A percentile compares a stretch with the other conserved stretches of the same genome.
phyloP scores from a whole-genome alignment of 2,329 filamentous ascomycete genomes.

The Nigrospora oryzae region DNA sequence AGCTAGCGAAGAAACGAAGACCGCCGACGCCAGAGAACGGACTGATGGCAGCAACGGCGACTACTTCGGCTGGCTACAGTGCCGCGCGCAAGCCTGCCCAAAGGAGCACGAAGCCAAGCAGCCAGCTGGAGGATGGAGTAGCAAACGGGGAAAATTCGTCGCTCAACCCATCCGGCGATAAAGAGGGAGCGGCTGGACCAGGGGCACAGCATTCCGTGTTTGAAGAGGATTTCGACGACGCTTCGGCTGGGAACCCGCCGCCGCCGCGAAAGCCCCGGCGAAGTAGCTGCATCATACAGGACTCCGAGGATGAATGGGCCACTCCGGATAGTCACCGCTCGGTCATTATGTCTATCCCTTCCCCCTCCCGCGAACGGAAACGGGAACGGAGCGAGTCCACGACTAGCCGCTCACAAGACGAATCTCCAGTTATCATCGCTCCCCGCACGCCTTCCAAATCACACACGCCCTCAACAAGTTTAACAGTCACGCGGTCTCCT shows the following conservation, averaged over 20 bases:
- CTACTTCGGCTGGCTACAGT: background rate
- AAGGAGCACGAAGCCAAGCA: background rate
- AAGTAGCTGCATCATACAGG: constrained; percentile 36
- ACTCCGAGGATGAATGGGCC: constrained; percentile 49
- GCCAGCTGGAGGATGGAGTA: background rate
- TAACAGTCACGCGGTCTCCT: constrained; percentile 10
- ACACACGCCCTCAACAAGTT: background rate
- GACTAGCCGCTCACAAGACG: constrained; percentile 6
- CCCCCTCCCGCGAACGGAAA: constrained; percentile 4
- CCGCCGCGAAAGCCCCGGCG: constrained; percentile 11
- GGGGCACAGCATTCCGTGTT: constrained; percentile 8
- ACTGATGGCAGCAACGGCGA: background rate
- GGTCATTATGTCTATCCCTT: constrained; percentile 16
- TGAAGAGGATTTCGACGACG: constrained; percentile 9
- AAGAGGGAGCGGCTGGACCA: constrained; percentile 1
- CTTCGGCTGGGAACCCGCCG: constrained; percentile 10
- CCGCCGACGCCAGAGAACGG: constrained; percentile 9
- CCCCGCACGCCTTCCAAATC: constrained; percentile 17
- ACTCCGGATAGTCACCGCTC: constrained; percentile 29
- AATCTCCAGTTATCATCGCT: constrained; percentile 8
- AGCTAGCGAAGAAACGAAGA: constrained; percentile 18
- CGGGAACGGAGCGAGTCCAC: constrained; percentile 7
- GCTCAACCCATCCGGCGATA: background rate
- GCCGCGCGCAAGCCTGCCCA: background rate
- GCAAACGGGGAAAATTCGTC: background rate